Percentiles rank a stretch among this genome's conserved stretches.
Conservation (phyloP, 805 yeast species). For the Pichia pseudocactophila region DNA sequence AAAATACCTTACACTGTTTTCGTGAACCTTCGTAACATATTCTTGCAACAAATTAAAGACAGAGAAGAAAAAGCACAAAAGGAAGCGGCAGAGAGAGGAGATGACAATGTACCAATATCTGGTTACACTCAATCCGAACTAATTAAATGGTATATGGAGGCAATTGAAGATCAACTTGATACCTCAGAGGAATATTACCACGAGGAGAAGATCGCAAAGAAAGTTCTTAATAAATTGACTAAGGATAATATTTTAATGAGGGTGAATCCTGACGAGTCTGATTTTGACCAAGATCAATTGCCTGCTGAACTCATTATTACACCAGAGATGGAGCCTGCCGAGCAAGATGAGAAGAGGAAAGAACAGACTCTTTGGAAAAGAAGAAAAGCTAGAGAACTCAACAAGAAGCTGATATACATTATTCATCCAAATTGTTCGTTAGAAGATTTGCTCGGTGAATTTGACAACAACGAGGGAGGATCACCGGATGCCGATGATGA, state of each 20-base stretch:
- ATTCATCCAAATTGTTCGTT: conserved; percentile 81
- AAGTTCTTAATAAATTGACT: conserved; percentile 75
- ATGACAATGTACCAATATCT: conserved; percentile 27
- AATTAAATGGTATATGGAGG: conserved; percentile 73
- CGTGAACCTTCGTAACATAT: conserved; percentile 69
- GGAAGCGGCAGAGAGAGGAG: conserved; percentile 36
- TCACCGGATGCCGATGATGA: conserved; percentile 8
- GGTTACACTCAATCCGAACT: conserved; percentile 65
- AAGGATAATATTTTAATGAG: conserved; percentile 78
- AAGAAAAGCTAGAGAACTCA: conserved; percentile 16
- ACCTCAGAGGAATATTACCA: conserved; percentile 61
- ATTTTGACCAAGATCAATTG: conserved; percentile 35
- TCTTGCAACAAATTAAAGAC: conserved; percentile 46
- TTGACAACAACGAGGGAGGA: conserved; percentile 10
- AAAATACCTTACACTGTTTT: conserved; percentile 80
- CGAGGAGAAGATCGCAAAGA: conserved; percentile 64
- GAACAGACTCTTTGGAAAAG: conserved; percentile 13
- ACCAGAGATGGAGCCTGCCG: conserved; percentile 17
- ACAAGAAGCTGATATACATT: conserved; percentile 36
- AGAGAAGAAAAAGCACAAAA: conserved; percentile 36
- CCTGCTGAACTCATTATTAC: conserved; percentile 19
- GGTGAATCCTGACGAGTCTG: conserved; percentile 30
- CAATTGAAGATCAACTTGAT: conserved; percentile 60
- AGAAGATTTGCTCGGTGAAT: conserved; percentile 50
- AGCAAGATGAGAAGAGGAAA: conserved; percentile 17